Evolutionary conservation across 2,329 filamentous ascomycete species (phyloP), one percentile per base, ranked within the genome.

Genomic region (Cryphonectria radicalis): DNA sequence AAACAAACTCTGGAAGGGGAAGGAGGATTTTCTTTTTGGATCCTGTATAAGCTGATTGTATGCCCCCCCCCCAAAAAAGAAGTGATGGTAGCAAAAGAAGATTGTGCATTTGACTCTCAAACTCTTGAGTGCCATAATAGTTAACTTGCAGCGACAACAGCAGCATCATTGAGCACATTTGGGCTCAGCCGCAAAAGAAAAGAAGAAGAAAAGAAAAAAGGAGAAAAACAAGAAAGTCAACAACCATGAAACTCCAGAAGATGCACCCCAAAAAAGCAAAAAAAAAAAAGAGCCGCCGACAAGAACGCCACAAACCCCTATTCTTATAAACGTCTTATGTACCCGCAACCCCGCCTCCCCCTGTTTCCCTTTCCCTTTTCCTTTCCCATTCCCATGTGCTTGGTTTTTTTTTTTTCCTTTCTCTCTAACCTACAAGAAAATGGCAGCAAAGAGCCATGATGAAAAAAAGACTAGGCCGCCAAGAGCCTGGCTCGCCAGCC

Each of bases 401-500:
- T n/a, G n/a, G n/a, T n/a, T 50, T 19, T 50, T 40, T 40, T 11
- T 40, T 40, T 40, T 40, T 40, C 11, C 8, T 40, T 40, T 2
- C 37, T 37, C 35, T 32, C 37, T 37, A 40, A 50, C 22, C 22
- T 50, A 70, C 22, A 64, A 32, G n/a, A 37, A 70, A 7, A 50
- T 50, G 2, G 37, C 37, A 37, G 57, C 35, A 25, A 69, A 60
- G 57, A 67, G 63, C 70, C 65, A 64, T 19, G 70, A 64, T 19
- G 70, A 64, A 43, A 62, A 40, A 57, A 22, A 37, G 28, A 55
- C 60, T 42, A 72, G 13, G 19, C 65, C 32, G 25, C 65, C 32
- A n/a, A 70, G 17, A 64, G 35, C 53, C 19, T n/a, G 59, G 7
- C n/a, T n/a, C 14, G 22, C 46, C 68, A 60, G 42, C 57, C 42